Conservation (phyloP, 2,329 filamentous ascomycete species). For the Aspergillus calidoustus region DNA sequence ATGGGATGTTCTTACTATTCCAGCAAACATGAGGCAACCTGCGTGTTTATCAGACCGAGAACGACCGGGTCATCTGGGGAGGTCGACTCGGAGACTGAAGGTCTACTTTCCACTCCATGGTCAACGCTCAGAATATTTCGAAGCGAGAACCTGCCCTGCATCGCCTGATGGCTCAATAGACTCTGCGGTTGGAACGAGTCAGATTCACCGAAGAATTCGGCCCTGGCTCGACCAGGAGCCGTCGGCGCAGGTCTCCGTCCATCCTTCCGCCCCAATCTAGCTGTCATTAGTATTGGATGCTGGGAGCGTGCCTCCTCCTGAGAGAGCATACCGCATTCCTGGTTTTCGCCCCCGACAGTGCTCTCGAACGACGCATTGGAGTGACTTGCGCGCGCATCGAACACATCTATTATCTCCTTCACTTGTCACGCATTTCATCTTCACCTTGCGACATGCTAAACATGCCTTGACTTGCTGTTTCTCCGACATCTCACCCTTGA, state of each 20-base stretch:
- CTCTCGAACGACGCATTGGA: neutral
- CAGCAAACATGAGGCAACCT: neutral
- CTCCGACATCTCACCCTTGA: neutral
- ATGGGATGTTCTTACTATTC: neutral
- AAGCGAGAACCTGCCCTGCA: neutral
- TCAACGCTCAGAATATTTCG: constrained; percentile 4
- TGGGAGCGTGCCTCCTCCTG: too few relatives aligned
- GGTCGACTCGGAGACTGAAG: neutral
- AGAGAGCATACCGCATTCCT: neutral
- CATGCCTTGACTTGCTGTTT: neutral
- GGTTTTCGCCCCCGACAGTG: neutral
- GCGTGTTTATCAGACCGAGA: neutral
- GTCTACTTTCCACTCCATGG: neutral
- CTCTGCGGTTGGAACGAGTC: neutral
- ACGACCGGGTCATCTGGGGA: neutral
- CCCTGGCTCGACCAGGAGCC: too few relatives aligned
- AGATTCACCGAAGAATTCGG: neutral
- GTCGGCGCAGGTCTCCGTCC: too few relatives aligned
- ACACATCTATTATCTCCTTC: neutral
- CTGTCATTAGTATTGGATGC: too few relatives aligned
- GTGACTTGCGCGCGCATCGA: neutral
- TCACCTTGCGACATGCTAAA: constrained; percentile 1
- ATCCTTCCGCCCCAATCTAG: too few relatives aligned
- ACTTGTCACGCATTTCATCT: constrained; percentile 5
- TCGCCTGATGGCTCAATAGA: constrained; percentile 1